Conservation (phyloP, 106 monocot species). For the Dactylorhiza incarnata region DNA sequence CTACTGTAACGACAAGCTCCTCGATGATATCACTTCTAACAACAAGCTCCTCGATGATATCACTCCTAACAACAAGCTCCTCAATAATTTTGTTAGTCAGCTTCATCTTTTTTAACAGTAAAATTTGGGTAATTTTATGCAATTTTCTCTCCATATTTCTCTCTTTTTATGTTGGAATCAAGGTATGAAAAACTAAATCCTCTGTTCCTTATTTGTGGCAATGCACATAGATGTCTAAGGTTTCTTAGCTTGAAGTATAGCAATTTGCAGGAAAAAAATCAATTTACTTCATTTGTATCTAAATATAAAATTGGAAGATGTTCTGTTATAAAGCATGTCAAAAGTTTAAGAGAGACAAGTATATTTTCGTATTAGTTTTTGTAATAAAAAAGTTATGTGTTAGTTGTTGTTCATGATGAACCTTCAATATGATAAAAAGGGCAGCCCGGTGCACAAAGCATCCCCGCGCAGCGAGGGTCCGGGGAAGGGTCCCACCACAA, state of each 20-base stretch:
- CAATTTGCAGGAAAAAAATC: not conserved
- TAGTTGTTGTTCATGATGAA: not conserved
- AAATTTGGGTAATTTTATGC: not conserved
- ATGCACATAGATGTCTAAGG: no score
- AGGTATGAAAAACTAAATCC: not conserved
- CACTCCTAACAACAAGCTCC: no score
- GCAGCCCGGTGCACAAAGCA: no score
- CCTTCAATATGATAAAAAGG: not conserved
- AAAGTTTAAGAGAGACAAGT: not conserved
- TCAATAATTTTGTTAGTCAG: no score
- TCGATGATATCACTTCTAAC: no score
- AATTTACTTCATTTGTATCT: not conserved
- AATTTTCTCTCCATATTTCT: not conserved
- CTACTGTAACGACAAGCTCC: no score
- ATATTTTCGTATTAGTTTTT: not conserved
- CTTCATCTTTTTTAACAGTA: no score
- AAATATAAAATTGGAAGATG: not conserved
- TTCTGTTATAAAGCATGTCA: not conserved
- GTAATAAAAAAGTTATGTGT: not conserved
- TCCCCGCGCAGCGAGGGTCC: no score
- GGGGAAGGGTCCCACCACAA: no score
- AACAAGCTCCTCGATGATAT: no score
- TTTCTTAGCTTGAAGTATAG: not conserved
- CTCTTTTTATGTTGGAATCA: not conserved
- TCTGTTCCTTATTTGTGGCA: not conserved